Evolutionary conservation across 2,329 filamentous ascomycete species (phyloP), one percentile per base, ranked within the genome.

Genomic region (Aureobasidium namibiae): DNA sequence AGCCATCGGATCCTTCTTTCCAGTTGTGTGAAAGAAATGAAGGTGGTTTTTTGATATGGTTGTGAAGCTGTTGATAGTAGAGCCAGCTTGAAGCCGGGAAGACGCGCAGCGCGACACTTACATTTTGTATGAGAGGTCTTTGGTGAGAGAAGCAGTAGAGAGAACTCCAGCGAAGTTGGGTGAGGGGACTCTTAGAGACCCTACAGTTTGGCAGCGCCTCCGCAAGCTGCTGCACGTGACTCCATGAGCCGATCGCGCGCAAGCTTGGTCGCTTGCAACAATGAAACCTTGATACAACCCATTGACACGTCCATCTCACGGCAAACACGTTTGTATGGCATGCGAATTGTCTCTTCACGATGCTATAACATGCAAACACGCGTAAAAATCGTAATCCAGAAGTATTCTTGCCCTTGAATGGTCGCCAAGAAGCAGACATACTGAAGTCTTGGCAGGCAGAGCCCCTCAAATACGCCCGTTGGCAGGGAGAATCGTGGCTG

Each of bases 401-500:
- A 26, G 1, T 26, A 24, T 39, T 39, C 1, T 6, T 21, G 18
- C 11, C 21, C 34, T 38, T 38, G 23, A 2, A 38, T 24, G 21
- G 16, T 9, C 16, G 14, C 6, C 1, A 3, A 26, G 26, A 16
- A 52, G 34, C 34, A 38, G 23, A 11, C 14, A 13, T 21, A 45
- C 11, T 24, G 8, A 13, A 14, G 21, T 26, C 48, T 52, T 38
- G 48, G 48, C 48, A 6, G 29, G 10, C 8, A 21, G 26, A n/a
- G 4, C 18, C 48, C 31, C 48, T 38, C 21, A 45, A 4, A n/a
- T 10, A 13, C 31, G 18, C 21, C 48, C 48, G 48, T 50, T 50
- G 48, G 48, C 48, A 50, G 48, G 48, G 48, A 24, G 45, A 50
- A 50, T n/a, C 10, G 45, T 49, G 45, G 45, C 45, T 49, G 44